phyloP scores from a whole-genome alignment of 2,329 filamentous ascomycete species.

The Xylaria sp. region DNA sequence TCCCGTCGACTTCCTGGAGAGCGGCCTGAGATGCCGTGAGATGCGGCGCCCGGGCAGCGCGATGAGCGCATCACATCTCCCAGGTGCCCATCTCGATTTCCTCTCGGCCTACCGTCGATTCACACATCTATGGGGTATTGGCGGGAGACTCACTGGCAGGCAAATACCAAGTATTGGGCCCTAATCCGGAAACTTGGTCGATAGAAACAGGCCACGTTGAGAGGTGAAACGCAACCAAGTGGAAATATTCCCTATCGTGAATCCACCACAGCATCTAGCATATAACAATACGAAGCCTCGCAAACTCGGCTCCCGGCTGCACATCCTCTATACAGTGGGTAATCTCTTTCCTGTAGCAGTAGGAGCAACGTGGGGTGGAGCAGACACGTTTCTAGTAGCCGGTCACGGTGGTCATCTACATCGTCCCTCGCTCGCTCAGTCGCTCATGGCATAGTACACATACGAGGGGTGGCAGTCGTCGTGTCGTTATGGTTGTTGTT shows the following conservation, averaged over 20 bases:
- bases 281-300: conserved; percentile 5
- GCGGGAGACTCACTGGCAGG: not conserved
- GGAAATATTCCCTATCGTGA: conserved; percentile 3
- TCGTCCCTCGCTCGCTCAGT: too few species aligned
- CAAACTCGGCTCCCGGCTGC: conserved; percentile 17
- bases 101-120: not conserved
- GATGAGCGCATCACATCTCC: not conserved
- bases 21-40: not conserved
- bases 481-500: too few species aligned
- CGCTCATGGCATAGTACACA: too few species aligned
- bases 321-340: not conserved
- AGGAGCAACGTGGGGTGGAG: not conserved
- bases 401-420: not conserved
- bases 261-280: not conserved
- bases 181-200: not conserved
- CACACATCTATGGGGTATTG: not conserved
- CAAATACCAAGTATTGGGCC: not conserved
- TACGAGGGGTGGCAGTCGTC: too few species aligned
- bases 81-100: not conserved
- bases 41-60: too few species aligned
- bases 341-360: not conserved
- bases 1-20: not conserved
- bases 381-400: not conserved
- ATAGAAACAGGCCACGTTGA: conserved; percentile 11
- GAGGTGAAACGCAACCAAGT: conserved; percentile 23